Evolutionary conservation across 192 early-diverging fungal species (phyloP).

Genomic region (Rhizophagus sp.): DNA sequence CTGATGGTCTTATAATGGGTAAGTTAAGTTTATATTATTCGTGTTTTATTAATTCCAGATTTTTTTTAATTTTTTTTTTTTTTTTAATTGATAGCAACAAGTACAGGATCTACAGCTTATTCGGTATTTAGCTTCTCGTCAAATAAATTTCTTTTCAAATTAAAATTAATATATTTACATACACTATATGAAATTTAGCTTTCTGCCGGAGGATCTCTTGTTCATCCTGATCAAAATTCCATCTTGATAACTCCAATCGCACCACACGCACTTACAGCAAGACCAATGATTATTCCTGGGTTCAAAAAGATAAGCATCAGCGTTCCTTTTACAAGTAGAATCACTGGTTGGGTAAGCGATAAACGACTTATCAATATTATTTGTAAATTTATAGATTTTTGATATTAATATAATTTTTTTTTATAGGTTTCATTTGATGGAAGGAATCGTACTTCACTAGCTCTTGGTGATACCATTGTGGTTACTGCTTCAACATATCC

Average conservation of each 20-base stretch:
- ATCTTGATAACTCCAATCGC: constrained; percentile 91
- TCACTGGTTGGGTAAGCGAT: constrained; percentile 76
- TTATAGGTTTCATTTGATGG: constrained; percentile 76
- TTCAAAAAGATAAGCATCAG: constrained; percentile 79
- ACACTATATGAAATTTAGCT: constrained; percentile 43
- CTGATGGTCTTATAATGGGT: constrained; percentile 84
- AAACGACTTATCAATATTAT: not conserved
- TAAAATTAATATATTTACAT: constrained; percentile 36
- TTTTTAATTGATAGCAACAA: constrained; percentile 57
- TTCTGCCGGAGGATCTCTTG: constrained; percentile 89
- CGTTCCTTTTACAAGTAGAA: constrained; percentile 47
- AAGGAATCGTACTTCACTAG: constrained; percentile 80
- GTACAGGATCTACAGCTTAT: constrained; percentile 90
- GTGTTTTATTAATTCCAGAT: too few relatives aligned
- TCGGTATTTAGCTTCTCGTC: constrained; percentile 60
- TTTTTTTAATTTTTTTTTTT: not conserved
- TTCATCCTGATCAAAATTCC: constrained; percentile 89
- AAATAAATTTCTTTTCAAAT: too few relatives aligned
- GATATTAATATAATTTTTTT: too few relatives aligned
- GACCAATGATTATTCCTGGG: constrained; percentile 93
- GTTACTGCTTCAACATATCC: constrained; percentile 85
- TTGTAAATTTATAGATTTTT: too few relatives aligned
- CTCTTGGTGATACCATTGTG: constrained; percentile 75
- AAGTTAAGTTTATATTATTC: not conserved
- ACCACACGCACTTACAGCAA: constrained; percentile 85